Percentiles rank a stretch among this genome's conserved stretches.
These are phyloP conservation scores for Elymus sibiricus DNA, from an alignment of 176 grass and related monocot genomes.

Conservation along the genomic window DNA sequence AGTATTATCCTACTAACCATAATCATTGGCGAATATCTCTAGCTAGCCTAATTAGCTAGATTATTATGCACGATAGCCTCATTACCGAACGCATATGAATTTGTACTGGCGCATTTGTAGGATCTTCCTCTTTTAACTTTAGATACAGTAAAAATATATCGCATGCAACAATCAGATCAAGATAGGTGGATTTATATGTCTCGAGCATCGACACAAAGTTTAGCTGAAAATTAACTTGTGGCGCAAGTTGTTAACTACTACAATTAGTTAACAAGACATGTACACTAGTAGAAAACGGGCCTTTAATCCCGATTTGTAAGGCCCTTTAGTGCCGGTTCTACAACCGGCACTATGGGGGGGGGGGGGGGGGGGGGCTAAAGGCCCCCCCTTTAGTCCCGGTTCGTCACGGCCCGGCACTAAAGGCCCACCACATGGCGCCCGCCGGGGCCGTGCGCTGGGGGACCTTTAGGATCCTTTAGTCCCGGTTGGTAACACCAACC, in stretches of 20 bases:
- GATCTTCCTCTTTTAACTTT: background rate
- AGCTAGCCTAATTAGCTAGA: conserved; percentile 11
- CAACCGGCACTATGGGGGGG: too few relatives aligned
- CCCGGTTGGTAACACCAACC: too few relatives aligned
- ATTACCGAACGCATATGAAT: background rate
- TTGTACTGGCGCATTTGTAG: background rate
- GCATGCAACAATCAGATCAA: background rate
- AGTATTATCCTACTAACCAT: background rate
- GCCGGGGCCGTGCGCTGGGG: too few relatives aligned
- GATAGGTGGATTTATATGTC: background rate
- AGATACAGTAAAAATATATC: background rate
- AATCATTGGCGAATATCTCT: background rate
- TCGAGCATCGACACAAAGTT: background rate
- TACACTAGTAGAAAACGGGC: background rate
- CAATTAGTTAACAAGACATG: conserved; percentile 7
- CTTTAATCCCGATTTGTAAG: too few relatives aligned
- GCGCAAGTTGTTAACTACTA: background rate
- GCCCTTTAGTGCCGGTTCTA: too few relatives aligned
- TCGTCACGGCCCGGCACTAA: too few relatives aligned
- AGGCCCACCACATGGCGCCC: too few relatives aligned
- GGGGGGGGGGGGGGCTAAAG: too few relatives aligned
- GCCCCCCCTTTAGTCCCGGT: too few relatives aligned
- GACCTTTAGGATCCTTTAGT: too few relatives aligned
- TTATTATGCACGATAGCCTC: background rate
- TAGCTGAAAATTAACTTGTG: background rate